phyloP scores from a whole-genome alignment of 345 rosid genomes.

The Passiflora organensis region DNA sequence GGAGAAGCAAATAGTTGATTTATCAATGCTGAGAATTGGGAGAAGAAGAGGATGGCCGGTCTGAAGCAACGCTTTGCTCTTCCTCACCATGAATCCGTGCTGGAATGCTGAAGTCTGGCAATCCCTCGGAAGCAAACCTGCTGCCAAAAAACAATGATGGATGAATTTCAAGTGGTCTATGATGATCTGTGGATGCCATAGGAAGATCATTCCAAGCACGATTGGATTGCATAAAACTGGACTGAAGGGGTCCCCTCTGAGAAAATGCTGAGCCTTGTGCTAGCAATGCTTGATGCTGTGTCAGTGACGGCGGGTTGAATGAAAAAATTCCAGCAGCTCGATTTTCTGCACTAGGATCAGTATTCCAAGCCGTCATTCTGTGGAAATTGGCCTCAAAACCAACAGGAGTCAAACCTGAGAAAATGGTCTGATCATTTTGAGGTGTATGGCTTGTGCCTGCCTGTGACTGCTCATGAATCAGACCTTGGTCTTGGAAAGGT shows the following conservation, averaged over 20 bases:
- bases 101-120: constrained; percentile 47
- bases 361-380: constrained; percentile 45
- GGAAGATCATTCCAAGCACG: constrained; percentile 53
- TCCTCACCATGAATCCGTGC: constrained; percentile 46
- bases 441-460: constrained; percentile 28
- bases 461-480: constrained; percentile 28
- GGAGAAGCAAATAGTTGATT: not conserved
- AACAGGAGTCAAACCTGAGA: constrained; percentile 25
- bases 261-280: constrained; percentile 36
- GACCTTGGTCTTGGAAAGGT: constrained; percentile 34
- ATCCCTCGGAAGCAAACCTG: constrained; percentile 47
- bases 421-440: constrained; percentile 24
- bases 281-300: constrained; percentile 35
- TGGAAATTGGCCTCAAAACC: constrained; percentile 39
- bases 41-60: constrained; percentile 49
- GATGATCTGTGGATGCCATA: constrained; percentile 33
- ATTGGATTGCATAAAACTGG: constrained; percentile 55
- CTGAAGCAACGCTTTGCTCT: constrained; percentile 32
- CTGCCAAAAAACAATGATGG: constrained; percentile 40
- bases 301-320: constrained; percentile 31
- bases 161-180: constrained; percentile 41
- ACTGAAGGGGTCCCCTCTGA: constrained; percentile 85
- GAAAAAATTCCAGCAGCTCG: constrained; percentile 36
- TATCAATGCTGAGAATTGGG: constrained; percentile 36
- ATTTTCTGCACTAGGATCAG: constrained; percentile 30